Conservation (phyloP, 2,329 filamentous ascomycete genomes). For the Aspergillus pseudonomiae region DNA sequence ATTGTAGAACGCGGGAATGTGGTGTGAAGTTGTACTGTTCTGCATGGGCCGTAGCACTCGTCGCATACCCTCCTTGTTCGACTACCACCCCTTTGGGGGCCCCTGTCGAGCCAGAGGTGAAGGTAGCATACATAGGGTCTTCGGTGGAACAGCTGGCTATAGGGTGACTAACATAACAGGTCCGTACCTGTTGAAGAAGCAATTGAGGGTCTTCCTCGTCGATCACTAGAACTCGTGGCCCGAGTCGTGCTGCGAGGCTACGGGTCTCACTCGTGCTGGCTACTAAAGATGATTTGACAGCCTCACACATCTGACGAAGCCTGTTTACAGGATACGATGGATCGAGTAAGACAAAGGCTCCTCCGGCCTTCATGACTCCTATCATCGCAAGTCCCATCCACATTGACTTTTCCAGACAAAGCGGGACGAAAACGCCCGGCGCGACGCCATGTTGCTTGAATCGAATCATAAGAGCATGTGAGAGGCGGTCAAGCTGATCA, state of each 20-base stretch:
- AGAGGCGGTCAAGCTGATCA: no score
- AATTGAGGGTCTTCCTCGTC: no score
- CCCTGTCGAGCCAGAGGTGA: not conserved
- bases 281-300: not conserved
- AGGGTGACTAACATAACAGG: no score
- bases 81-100: not conserved
- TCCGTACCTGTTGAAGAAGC: no score
- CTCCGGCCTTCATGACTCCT: not conserved
- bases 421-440: not conserved
- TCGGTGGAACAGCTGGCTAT: not conserved
- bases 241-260: not conserved
- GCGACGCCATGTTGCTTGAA: not conserved
- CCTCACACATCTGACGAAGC: not conserved
- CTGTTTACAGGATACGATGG: not conserved
- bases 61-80: not conserved
- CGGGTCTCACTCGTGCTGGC: not conserved
- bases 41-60: not conserved
- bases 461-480: no score
- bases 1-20: constrained; percentile 6
- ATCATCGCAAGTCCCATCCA: not conserved
- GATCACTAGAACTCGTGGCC: not conserved
- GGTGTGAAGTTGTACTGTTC: not conserved
- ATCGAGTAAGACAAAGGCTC: not conserved
- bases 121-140: not conserved
- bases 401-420: not conserved